Evolutionary conservation across 768 basidiomycete species (phyloP), one percentile per base, ranked within the genome.

Genomic region (Thelephora aurantiotincta): DNA sequence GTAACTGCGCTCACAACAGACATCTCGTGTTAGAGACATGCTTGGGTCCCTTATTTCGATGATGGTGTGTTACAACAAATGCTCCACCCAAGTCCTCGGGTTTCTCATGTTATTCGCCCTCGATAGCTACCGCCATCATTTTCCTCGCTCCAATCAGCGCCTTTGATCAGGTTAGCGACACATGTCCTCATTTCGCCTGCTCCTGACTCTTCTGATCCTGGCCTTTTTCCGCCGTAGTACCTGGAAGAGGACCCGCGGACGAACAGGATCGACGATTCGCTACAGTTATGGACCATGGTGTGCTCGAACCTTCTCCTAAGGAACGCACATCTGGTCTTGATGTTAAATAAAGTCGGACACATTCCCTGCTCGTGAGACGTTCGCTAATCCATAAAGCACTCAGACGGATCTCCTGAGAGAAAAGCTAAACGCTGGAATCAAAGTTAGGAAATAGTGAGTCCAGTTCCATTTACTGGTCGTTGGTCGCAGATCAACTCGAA

Each of bases 71-170:
- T 36, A 45, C 45, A 36, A 41, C 11, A 45, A 20, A 36, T 23
- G 23, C 38, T 33, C n/a, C 16, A 12, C 20, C 22, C 13, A 37
- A 38, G 36, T 44, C 53, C 41, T 38, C 46, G 37, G 48, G 20
- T 50, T 48, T 46, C 33, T 50, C 37, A 44, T 34, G 37, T 49
- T 43, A 16, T 44, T 48, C 41, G 48, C 42, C 48, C 46, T 45
- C 37, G 49, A 43, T 59, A 87, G 84, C 83, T 3, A 80, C 82
- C 38, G 85, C 87, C 30, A 80, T 90, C 58, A 89, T 90, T 61
- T 90, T 90, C 62, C 66, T 90, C 44, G 87, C 84, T 45, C 87
- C 87, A 35, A 80, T 90, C 52, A 84, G 82, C 56, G 87, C 87
- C 35, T 90, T 85, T 59, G 85, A 90, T 68, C 85, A 89, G 75